A percentile compares a stretch with the other conserved stretches of the same genome.
Conservation (phyloP, 768 basidiomycete genomes). For the Hortiboletus flavorubellus region DNA sequence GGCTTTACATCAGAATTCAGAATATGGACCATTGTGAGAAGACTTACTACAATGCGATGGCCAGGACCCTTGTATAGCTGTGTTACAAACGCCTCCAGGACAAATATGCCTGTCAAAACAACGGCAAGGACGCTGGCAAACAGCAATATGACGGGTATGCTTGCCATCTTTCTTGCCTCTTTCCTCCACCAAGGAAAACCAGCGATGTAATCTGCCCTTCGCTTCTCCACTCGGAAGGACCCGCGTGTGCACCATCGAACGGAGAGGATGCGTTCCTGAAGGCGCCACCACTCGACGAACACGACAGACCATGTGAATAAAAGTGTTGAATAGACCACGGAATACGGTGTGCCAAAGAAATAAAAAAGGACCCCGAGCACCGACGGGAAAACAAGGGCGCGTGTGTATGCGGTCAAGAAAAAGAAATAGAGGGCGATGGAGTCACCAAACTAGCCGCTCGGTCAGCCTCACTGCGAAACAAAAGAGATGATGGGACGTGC, state of each 20-base stretch:
- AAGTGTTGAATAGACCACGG: constrained; percentile 68
- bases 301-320: constrained; percentile 80
- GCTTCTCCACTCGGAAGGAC: constrained; percentile 71
- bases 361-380: constrained; percentile 65
- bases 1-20: not conserved
- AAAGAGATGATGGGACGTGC: constrained; percentile 34
- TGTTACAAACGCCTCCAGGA: constrained; percentile 88
- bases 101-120: constrained; percentile 77
- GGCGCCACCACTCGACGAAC: constrained; percentile 92
- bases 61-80: constrained; percentile 88
- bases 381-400: constrained; percentile 74
- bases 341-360: constrained; percentile 69
- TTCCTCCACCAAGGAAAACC: constrained; percentile 71
- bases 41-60: constrained; percentile 68
- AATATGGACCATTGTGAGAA: not conserved
- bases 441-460: constrained; percentile 61
- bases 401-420: constrained; percentile 83
- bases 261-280: constrained; percentile 80
- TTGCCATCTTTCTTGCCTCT: constrained; percentile 63
- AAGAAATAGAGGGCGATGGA: constrained; percentile 84
- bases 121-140: constrained; percentile 69
- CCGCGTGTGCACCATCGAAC: constrained; percentile 80
- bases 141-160: constrained; percentile 66
- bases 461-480: not conserved
- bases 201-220: constrained; percentile 54